Percentiles rank a stretch among this genome's conserved stretches.
These are phyloP conservation scores for Daphne laureola DNA, from an alignment of 441 rosid species.

Conservation along the genomic window DNA sequence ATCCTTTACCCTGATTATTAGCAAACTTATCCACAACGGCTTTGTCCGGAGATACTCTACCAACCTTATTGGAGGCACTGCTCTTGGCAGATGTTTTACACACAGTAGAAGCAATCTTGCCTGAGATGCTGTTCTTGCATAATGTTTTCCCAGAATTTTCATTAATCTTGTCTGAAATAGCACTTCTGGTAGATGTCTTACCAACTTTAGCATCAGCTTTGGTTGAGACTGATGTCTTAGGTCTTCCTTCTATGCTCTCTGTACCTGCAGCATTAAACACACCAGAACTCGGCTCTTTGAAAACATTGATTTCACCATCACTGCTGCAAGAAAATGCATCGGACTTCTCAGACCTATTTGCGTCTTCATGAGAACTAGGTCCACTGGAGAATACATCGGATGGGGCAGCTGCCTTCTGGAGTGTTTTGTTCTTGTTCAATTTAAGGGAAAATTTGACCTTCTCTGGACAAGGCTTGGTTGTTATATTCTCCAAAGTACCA, in stretches of 20 bases:
- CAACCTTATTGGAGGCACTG: too few relatives aligned
- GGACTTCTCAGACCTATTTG: slow-evolving; percentile 25
- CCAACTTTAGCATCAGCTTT: slow-evolving; percentile 25
- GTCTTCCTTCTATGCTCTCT: slow-evolving; percentile 18
- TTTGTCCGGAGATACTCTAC: too few relatives aligned
- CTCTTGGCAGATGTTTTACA: slow-evolving; percentile 22
- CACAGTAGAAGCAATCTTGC: slow-evolving; percentile 24
- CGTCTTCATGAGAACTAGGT: slow-evolving; percentile 26
- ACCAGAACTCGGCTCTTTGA: slow-evolving; percentile 20
- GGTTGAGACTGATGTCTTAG: slow-evolving; percentile 20
- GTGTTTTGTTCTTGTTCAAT: slow-evolving; percentile 17
- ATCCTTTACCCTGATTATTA: too few relatives aligned
- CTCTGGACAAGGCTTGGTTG: slow-evolving; percentile 22
- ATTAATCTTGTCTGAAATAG: too few relatives aligned
- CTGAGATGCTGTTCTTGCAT: slow-evolving; percentile 18
- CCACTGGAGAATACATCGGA: slow-evolving; percentile 3
- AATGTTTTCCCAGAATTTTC: slow-evolving; percentile 10
- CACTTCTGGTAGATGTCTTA: not conserved
- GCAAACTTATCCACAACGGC: too few relatives aligned
- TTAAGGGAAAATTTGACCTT: slow-evolving; percentile 18
- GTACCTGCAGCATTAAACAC: slow-evolving; percentile 18
- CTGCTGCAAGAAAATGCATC: slow-evolving; percentile 11
- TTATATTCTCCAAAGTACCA: slow-evolving; percentile 16
- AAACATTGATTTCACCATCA: slow-evolving; percentile 6
- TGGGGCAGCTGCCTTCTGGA: slow-evolving; percentile 17